Base-by-base conservation (phyloP, 768 basidiomycete species). In the Auriculariales sp. region DNA sequence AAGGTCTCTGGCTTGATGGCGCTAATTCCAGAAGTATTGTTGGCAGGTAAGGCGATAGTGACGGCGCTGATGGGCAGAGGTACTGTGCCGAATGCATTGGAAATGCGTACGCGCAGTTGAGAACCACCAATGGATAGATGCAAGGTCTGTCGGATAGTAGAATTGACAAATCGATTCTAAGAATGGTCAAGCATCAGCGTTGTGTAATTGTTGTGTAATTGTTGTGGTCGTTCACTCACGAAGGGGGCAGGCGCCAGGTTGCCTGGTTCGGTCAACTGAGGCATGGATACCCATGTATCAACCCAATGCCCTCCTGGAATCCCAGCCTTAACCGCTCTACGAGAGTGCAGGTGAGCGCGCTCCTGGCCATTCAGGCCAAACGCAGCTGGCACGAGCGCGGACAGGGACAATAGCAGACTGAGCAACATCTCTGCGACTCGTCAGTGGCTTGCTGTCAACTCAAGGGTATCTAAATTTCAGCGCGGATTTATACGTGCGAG, bases 81-180 rank as follows among this genome's bases (percentile, higher is more conserved):
- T 28, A 63, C 66, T 2, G 58, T 56, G 3, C 72, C 72, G 51
- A 76, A 76, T 12, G 62, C 67, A 56, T 76, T 76, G 47, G 71
- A 73, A 48, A 76, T 61, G 28, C 68, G 66, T 17, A 76, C 45
- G 25, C 72, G 69, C 52, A 74, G 67, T 24, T 63, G 60, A 7
- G 61, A 52, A 14, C 64, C 67, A 19, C 63, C 67, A 46, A 69
- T 56, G 5, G 71, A 66, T 51, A 69, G 64, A 50, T 70, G 70
- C 3, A 76, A 53, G 2, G 73, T 74, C 56, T 74, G 73, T 0
- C 74, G 70, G 52, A 76, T 64, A 15, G 73, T 74, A 11, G 67
- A 59, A 56, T 76, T 69, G 48, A 73, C 69, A 25, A 53, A 49
- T 17, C 53, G 57, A 15, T 61, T 50, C 7, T 50, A 54, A 50